These are phyloP conservation scores for Arthrobotrys entomopaga DNA, from an alignment of 2,329 filamentous ascomycete species.

Conservation along the genomic window DNA sequence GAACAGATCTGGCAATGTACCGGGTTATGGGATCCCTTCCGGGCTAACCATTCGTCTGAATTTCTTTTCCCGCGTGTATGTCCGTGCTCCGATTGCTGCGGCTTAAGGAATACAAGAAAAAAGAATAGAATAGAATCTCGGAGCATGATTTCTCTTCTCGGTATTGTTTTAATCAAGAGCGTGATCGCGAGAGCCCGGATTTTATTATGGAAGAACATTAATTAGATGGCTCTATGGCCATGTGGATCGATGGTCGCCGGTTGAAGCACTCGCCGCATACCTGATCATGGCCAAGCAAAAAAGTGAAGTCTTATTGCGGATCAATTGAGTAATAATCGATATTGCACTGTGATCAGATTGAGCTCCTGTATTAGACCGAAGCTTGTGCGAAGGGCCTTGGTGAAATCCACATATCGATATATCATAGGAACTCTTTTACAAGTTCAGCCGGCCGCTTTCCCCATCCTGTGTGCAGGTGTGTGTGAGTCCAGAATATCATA, in stretches of 20 bases:
- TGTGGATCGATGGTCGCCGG: too few relatives aligned
- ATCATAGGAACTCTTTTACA: conserved; percentile 3
- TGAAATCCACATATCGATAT: conserved; percentile 8
- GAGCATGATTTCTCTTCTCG: conserved; percentile 19
- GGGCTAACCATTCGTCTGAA: conserved; percentile 22
- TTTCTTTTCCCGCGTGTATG: conserved; percentile 4
- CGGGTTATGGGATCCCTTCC: conserved; percentile 5
- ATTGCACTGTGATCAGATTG: neutral
- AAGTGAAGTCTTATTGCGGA: neutral
- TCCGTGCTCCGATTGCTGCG: conserved; percentile 38
- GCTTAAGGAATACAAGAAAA: conserved; percentile 27
- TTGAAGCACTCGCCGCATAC: neutral
- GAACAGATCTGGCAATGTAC: conserved; percentile 34
- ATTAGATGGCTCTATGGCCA: conserved; percentile 17
- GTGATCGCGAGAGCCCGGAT: neutral
- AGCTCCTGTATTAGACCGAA: conserved; percentile 31
- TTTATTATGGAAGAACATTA: neutral
- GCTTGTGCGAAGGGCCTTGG: neutral
- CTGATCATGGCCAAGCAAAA: conserved; percentile 4
- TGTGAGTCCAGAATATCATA: conserved; percentile 16
- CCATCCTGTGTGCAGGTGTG: conserved; percentile 2
- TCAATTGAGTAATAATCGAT: neutral
- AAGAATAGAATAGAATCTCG: conserved; percentile 13
- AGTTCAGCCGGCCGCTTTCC: conserved; percentile 21
- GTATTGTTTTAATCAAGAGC: conserved; percentile 17